Evolutionary conservation across 495 filamentous ascomycete species (phyloP).

Genomic region (Daldinia concentrica): DNA sequence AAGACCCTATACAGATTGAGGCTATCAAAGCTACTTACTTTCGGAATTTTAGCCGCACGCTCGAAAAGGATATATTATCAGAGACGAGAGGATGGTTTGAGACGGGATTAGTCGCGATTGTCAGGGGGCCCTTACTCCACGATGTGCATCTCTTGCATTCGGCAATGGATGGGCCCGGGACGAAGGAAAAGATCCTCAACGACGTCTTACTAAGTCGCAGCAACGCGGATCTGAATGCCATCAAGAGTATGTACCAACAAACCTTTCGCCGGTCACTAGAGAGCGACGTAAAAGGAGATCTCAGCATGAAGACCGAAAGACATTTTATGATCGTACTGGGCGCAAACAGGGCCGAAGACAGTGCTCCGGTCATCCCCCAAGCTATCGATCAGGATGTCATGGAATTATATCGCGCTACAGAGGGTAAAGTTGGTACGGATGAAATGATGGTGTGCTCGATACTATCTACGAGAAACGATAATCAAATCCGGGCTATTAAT

Average conservation of each 20-base stretch:
- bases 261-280: slow-evolving; percentile 69
- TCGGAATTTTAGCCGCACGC: slow-evolving; percentile 66
- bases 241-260: slow-evolving; percentile 78
- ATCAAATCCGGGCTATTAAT: slow-evolving; percentile 81
- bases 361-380: slow-evolving; percentile 72
- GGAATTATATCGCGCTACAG: slow-evolving; percentile 76
- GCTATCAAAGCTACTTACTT: slow-evolving; percentile 73
- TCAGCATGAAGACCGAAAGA: slow-evolving; percentile 83
- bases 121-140: slow-evolving; percentile 77
- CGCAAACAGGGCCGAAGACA: slow-evolving; percentile 77
- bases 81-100: slow-evolving; percentile 81
- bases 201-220: slow-evolving; percentile 83
- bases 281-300: slow-evolving; percentile 74
- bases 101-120: slow-evolving; percentile 72
- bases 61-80: slow-evolving; percentile 76
- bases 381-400: slow-evolving; percentile 75
- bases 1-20: slow-evolving; percentile 77
- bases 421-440: slow-evolving; percentile 75
- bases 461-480: slow-evolving; percentile 75
- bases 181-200: slow-evolving; percentile 84
- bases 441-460: slow-evolving; percentile 79
- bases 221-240: slow-evolving; percentile 84
- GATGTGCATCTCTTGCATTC: slow-evolving; percentile 72
- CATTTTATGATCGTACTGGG: slow-evolving; percentile 82
- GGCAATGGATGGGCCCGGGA: slow-evolving; percentile 80